Conservation (phyloP, 768 basidiomycete species). For the Trametes punicea region DNA sequence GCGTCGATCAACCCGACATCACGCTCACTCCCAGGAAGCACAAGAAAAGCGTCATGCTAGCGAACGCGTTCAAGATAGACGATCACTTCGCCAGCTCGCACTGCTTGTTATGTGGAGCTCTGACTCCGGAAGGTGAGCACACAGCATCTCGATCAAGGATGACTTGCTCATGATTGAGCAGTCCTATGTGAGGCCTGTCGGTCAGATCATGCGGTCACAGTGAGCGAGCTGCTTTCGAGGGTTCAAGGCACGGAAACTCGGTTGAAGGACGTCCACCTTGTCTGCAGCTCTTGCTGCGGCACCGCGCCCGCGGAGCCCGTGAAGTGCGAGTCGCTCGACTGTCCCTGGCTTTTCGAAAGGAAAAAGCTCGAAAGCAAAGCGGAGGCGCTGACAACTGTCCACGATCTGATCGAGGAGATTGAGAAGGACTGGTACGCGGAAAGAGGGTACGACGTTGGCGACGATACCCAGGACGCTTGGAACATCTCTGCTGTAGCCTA, state of each 20-base stretch:
- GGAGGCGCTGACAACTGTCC: constrained; percentile 31
- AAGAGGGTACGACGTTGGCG: not conserved
- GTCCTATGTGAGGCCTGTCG: constrained; percentile 63
- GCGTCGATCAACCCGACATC: constrained; percentile 35
- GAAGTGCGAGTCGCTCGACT: constrained; percentile 82
- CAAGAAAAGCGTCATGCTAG: constrained; percentile 27
- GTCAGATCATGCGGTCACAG: constrained; percentile 47
- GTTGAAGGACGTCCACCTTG: constrained; percentile 52
- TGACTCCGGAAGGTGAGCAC: constrained; percentile 49
- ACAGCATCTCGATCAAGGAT: not conserved
- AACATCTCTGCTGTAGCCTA: constrained; percentile 5
- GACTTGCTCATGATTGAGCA: constrained; percentile 1
- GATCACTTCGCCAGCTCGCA: constrained; percentile 70
- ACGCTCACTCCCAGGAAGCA: constrained; percentile 36
- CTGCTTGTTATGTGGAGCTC: constrained; percentile 65
- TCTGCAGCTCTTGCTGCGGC: constrained; percentile 72
- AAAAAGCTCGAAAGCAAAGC: constrained; percentile 50
- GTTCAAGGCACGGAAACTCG: constrained; percentile 53
- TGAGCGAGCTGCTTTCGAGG: constrained; percentile 54
- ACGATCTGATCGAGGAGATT: constrained; percentile 35
- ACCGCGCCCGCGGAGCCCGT: constrained; percentile 55
- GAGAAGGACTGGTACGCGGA: constrained; percentile 23
- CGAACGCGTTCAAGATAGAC: constrained; percentile 55
- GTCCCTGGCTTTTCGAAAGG: constrained; percentile 76
- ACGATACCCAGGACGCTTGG: constrained; percentile 6